A percentile compares a stretch with the other conserved stretches of the same genome.
Conservation (phyloP, 371 early-diverging fungal genomes). For the Dinochytrium kinnereticum region DNA sequence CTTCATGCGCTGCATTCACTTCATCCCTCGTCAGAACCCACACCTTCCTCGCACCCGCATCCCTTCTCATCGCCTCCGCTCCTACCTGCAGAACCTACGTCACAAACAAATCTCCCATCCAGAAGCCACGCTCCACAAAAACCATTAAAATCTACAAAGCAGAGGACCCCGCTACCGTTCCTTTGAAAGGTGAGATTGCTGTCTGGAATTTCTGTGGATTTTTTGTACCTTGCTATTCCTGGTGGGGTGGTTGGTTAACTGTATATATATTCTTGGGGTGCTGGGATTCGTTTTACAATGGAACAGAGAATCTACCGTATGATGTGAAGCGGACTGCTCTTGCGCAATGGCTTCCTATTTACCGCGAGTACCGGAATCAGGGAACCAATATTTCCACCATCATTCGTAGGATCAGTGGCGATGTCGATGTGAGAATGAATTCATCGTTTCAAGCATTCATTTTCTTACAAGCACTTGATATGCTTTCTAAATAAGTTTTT, state of each 20-base stretch:
- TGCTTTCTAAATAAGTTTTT: no score
- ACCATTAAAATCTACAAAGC: slow-evolving; percentile 36
- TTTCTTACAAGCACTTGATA: not conserved
- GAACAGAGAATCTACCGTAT: slow-evolving; percentile 38
- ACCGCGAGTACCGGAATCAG: slow-evolving; percentile 47
- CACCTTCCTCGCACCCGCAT: not conserved
- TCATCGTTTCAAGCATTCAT: not conserved
- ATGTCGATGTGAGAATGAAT: slow-evolving; percentile 43
- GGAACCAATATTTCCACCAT: slow-evolving; percentile 68
- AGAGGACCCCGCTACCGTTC: slow-evolving; percentile 44
- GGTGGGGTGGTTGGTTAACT: no score
- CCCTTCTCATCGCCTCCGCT: not conserved
- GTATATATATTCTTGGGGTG: no score
- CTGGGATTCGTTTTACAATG: not conserved
- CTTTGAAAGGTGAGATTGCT: slow-evolving; percentile 37
- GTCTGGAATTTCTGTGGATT: not conserved
- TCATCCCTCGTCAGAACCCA: not conserved
- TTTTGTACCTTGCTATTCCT: no score
- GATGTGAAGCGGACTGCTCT: slow-evolving; percentile 31
- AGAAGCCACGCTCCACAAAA: slow-evolving; percentile 22
- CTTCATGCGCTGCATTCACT: not conserved
- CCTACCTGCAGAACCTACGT: not conserved
- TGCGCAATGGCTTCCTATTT: slow-evolving; percentile 47
- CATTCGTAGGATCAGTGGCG: slow-evolving; percentile 77
- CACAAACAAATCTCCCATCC: not conserved